These are phyloP conservation scores for Arabis alpina DNA, from an alignment of 345 rosid species.

Conservation along the genomic window DNA sequence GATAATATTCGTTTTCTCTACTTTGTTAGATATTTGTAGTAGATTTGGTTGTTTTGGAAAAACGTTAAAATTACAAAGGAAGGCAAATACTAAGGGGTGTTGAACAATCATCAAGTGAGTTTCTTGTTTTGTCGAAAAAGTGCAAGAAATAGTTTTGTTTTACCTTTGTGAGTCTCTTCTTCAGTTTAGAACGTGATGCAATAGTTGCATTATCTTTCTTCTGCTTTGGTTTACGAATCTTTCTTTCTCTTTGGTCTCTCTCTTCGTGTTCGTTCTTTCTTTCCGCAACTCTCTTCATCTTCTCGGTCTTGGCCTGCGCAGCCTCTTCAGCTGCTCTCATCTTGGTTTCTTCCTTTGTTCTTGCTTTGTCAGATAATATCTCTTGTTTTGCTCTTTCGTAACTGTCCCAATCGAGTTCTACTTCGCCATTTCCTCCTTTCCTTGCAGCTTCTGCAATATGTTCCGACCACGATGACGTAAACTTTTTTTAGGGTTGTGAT, in stretches of 20 bases:
- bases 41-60: too few relatives aligned
- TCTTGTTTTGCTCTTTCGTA: slow-evolving; percentile 59
- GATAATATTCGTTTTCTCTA: too few relatives aligned
- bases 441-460: slow-evolving; percentile 71
- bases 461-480: slow-evolving; percentile 56
- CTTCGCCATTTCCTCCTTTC: slow-evolving; percentile 61
- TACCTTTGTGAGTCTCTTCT: slow-evolving; percentile 69
- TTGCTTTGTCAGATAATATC: slow-evolving; percentile 52
- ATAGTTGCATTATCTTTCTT: slow-evolving; percentile 39
- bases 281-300: slow-evolving; percentile 55
- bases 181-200: slow-evolving; percentile 48
- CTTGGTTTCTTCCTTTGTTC: slow-evolving; percentile 53
- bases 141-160: not conserved
- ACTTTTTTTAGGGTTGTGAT: slow-evolving; percentile 53
- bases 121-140: not conserved
- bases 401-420: slow-evolving; percentile 75
- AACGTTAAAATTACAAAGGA: too few relatives aligned
- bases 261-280: slow-evolving; percentile 58
- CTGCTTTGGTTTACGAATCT: slow-evolving; percentile 34
- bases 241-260: slow-evolving; percentile 50
- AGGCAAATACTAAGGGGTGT: too few relatives aligned
- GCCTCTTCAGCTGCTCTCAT: slow-evolving; percentile 40
- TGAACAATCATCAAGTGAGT: not conserved
- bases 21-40: too few relatives aligned
- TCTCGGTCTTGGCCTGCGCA: slow-evolving; percentile 50